Base-by-base conservation (phyloP, 306 rosid species). In the Sicyos baderoa region DNA sequence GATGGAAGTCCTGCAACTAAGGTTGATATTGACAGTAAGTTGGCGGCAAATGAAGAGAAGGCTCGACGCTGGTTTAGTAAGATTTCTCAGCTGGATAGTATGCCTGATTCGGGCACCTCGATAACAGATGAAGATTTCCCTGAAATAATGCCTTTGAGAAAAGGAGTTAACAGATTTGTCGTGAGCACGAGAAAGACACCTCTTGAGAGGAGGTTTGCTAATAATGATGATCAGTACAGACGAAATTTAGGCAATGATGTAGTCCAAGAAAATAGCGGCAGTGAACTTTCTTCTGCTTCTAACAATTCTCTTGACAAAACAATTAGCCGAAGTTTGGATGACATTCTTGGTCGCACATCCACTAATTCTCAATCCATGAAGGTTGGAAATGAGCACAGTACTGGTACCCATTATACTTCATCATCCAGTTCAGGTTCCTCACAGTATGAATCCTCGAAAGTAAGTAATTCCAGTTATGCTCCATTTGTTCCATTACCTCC, bases 131-230 rank as follows among this genome's bases (percentile, higher is more conserved):
- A 88, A 57, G 97, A 93, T 81, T 92, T 87, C 76, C 98, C 98
- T 16, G 96, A 89, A 84, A 92, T 92, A 82, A 87, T 93, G 96
- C 98, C 98, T 0, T 77, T 90, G 75, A 89, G 99, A 81, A 90
- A 90, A 85, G 97, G 97, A 58, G 91, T 86, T 29, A 93, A 90
- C 61, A 85, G 99, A 85, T 89, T 93, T 82, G 97, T 88, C 37
- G 97, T 89, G 72, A 88, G 96, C 87, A 85, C 96, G 4, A 84
- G 94, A 88, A 93, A 89, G 78, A 89, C 89, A 11, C 90, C 96
- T 14, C 42, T 89, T 60, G 90, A 90, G 75, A 85, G 94, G 82
- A 85, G 96, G 81, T 77, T 88, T 78, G 83, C 83, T 53, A 79
- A 82, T n/a, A n/a, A n/a, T n/a, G n/a, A n/a, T 76, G 76, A 90